Conservation (phyloP, 139 green algal genomes). For the Microglena sp. region DNA sequence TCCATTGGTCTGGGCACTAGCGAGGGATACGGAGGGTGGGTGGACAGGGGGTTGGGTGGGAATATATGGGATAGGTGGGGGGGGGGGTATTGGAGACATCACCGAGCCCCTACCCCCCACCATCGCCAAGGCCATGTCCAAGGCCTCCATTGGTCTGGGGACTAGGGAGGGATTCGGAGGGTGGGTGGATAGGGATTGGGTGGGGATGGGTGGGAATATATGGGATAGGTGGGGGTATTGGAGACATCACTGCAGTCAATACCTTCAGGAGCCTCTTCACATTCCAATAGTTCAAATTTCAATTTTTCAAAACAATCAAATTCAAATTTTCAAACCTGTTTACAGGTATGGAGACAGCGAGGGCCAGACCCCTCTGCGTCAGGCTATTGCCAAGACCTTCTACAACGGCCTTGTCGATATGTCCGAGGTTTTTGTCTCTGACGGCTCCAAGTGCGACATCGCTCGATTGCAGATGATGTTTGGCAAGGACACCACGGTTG, state of each 20-base stretch:
- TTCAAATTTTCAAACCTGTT: neutral
- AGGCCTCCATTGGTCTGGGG: conserved; percentile 69
- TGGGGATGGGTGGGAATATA: neutral
- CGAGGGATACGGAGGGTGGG: conserved; percentile 89
- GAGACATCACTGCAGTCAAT: no score
- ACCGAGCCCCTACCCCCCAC: conserved; percentile 90
- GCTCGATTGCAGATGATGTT: conserved; percentile 85
- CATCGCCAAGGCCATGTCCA: conserved; percentile 78
- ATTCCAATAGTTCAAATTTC: no score
- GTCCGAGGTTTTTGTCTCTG: conserved; percentile 91
- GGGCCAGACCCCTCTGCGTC: conserved; percentile 68
- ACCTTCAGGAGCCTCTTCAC: no score
- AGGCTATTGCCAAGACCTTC: conserved; percentile 68
- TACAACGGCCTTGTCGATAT: conserved; percentile 65
- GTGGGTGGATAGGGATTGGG: conserved; percentile 19
- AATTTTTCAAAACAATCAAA: no score
- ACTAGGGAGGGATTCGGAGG: conserved; percentile 92
- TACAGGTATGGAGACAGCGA: conserved; percentile 92
- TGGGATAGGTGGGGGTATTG: neutral
- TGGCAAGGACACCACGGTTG: conserved; percentile 40
- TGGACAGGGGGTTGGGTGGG: neutral
- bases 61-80: neutral
- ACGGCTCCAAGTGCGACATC: conserved; percentile 99
- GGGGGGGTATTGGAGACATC: conserved; percentile 91
- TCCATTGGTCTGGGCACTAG: conserved; percentile 74